Conservation (phyloP, 2,329 filamentous ascomycete species). For the Thermomyces lanuginosus region DNA sequence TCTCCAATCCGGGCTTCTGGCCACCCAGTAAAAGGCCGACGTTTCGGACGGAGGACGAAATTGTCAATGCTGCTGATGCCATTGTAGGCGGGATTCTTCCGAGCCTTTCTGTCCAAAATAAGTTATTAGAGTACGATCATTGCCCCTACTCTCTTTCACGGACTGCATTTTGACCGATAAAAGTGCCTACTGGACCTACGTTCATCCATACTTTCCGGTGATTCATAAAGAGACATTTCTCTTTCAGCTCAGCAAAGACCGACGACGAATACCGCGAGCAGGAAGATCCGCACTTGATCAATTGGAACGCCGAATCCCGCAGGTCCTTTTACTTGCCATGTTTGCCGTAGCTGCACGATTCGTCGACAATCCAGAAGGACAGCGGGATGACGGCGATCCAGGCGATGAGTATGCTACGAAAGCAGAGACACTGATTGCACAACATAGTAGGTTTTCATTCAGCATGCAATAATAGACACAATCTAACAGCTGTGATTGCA, state of each 20-base stretch:
- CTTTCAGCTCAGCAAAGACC: constrained; percentile 6
- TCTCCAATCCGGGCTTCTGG: constrained; percentile 6
- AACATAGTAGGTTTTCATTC: constrained; percentile 4
- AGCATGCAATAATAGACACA: neutral
- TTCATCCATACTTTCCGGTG: constrained; percentile 6
- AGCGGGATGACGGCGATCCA: constrained; percentile 5
- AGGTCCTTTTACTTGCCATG: constrained; percentile 6
- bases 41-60: constrained; percentile 6
- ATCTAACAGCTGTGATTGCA: too few relatives aligned
- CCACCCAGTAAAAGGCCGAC: constrained; percentile 5
- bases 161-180: neutral
- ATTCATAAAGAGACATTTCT: constrained; percentile 6
- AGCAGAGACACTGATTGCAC: constrained; percentile 6
- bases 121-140: constrained; percentile 6
- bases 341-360: constrained; percentile 6
- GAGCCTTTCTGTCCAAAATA: constrained; percentile 4
- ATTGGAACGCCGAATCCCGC: constrained; percentile 6
- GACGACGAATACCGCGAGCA: constrained; percentile 5
- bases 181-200: constrained; percentile 5
- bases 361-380: constrained; percentile 3
- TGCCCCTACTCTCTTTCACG: neutral
- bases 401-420: constrained; percentile 5
- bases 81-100: constrained; percentile 6
- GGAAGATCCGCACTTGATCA: constrained; percentile 6
- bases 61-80: constrained; percentile 6